Evolutionary conservation across 2,329 filamentous ascomycete species (phyloP).

Genomic region (Talaromyces sp.): DNA sequence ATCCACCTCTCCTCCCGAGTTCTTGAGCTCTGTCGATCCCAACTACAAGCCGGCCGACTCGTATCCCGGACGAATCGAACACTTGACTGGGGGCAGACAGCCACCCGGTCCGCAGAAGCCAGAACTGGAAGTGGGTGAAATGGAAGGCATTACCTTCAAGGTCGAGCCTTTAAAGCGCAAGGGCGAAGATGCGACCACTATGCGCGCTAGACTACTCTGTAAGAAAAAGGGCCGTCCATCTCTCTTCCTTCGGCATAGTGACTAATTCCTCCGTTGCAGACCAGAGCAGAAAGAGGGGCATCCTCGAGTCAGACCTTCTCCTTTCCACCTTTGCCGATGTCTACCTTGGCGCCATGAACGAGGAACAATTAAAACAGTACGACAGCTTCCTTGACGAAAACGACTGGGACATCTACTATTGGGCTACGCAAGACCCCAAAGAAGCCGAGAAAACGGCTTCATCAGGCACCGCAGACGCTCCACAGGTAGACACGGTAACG

Average conservation of each 20-base stretch:
- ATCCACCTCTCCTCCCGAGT: conserved; percentile 54
- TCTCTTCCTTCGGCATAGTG: not conserved
- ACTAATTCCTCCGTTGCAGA: conserved; percentile 49
- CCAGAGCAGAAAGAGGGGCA: conserved; percentile 94
- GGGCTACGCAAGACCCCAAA: conserved; percentile 79
- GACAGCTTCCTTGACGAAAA: conserved; percentile 96
- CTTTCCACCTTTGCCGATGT: conserved; percentile 89
- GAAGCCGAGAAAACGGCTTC: conserved; percentile 45
- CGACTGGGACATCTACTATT: conserved; percentile 99
- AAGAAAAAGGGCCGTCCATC: conserved; percentile 19
- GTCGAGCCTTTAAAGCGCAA: conserved; percentile 82
- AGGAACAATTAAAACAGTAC: conserved; percentile 71
- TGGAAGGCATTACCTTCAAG: conserved; percentile 78
- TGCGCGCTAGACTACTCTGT: conserved; percentile 77
- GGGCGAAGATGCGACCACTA: conserved; percentile 80
- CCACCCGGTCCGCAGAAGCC: conserved; percentile 47
- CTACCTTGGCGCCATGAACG: conserved; percentile 69
- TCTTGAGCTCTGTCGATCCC: conserved; percentile 52
- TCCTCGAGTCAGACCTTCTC: conserved; percentile 89
- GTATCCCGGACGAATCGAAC: conserved; percentile 57
- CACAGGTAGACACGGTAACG: conserved; percentile 32
- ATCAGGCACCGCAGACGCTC: conserved; percentile 18
- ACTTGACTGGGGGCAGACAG: conserved; percentile 61
- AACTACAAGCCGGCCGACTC: conserved; percentile 56
- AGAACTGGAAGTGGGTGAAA: conserved; percentile 78